Percentiles rank a stretch among this genome's conserved stretches.
Evolutionary conservation across 2,329 filamentous ascomycete species (phyloP).

Genomic region (Hymenoscyphus repandus): DNA sequence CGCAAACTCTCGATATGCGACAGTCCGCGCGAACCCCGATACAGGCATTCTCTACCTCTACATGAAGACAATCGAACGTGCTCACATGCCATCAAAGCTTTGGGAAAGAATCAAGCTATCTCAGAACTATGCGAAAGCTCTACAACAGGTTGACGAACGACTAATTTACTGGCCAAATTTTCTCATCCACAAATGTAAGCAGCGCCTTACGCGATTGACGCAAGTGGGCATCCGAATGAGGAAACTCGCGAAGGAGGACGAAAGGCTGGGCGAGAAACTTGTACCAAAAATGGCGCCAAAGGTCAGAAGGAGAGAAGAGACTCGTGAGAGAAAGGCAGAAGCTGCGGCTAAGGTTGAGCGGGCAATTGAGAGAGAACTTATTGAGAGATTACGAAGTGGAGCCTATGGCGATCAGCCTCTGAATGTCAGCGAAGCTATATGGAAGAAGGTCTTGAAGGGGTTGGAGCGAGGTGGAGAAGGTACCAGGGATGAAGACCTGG

Average conservation of each 20-base stretch:
- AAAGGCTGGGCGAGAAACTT: slow-evolving; percentile 78
- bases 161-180: slow-evolving; percentile 96
- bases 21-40: slow-evolving; percentile 74
- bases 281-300: slow-evolving; percentile 91
- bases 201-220: slow-evolving; percentile 83
- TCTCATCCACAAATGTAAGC: slow-evolving; percentile 90
- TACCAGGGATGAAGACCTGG: slow-evolving; percentile 77
- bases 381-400: slow-evolving; percentile 84
- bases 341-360: slow-evolving; percentile 89
- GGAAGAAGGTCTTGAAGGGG: slow-evolving; percentile 92
- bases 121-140: slow-evolving; percentile 83
- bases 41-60: slow-evolving; percentile 87
- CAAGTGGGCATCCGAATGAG: slow-evolving; percentile 83
- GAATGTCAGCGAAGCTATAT: slow-evolving; percentile 91
- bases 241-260: slow-evolving; percentile 81
- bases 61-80: slow-evolving; percentile 90
- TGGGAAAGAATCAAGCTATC: slow-evolving; percentile 93
- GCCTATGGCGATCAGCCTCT: slow-evolving; percentile 92
- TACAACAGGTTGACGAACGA: slow-evolving; percentile 79
- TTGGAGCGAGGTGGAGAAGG: slow-evolving; percentile 85
- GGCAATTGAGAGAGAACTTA: slow-evolving; percentile 90
- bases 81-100: slow-evolving; percentile 81
- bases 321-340: slow-evolving; percentile 71
- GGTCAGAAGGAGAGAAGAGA: slow-evolving; percentile 69
- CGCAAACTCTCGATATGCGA: slow-evolving; percentile 89